Evolutionary conservation across 2,329 filamentous ascomycete genomes (phyloP).

Genomic region (Lecanoromycetidae sp.): DNA sequence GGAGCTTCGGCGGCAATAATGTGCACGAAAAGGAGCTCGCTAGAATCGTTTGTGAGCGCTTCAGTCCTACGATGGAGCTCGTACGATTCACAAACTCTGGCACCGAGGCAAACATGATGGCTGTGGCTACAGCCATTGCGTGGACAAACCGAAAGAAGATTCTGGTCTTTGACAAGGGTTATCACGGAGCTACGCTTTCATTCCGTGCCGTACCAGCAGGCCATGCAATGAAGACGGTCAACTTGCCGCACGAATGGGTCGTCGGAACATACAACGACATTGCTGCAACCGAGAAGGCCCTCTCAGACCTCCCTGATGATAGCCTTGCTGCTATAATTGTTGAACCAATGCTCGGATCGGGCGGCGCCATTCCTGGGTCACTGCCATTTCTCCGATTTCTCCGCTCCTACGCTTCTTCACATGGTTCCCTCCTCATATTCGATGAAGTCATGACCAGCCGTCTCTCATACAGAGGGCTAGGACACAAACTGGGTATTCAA

Average conservation of each 20-base stretch:
- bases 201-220: constrained; percentile 24
- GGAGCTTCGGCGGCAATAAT: constrained; percentile 45
- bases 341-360: constrained; percentile 54
- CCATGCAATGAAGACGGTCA: constrained; percentile 29
- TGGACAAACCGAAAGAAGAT: constrained; percentile 38
- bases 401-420: constrained; percentile 36
- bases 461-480: constrained; percentile 41
- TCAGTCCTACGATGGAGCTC: constrained; percentile 38
- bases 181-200: constrained; percentile 44
- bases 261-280: constrained; percentile 52
- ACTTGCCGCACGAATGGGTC: constrained; percentile 46
- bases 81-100: constrained; percentile 54
- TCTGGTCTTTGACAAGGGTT: constrained; percentile 39
- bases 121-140: constrained; percentile 41
- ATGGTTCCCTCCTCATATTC: constrained; percentile 49
- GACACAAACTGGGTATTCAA: constrained; percentile 31
- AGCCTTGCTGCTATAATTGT: constrained; percentile 52
- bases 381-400: constrained; percentile 42
- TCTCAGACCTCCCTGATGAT: constrained; percentile 28
- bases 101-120: constrained; percentile 53
- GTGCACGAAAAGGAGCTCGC: constrained; percentile 42
- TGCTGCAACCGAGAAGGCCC: constrained; percentile 32
- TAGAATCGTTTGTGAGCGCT: constrained; percentile 40
- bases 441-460: constrained; percentile 63
- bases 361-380: constrained; percentile 43